Evolutionary conservation across 192 early-diverging fungal species (phyloP).

Genomic region (Backusella sp.): DNA sequence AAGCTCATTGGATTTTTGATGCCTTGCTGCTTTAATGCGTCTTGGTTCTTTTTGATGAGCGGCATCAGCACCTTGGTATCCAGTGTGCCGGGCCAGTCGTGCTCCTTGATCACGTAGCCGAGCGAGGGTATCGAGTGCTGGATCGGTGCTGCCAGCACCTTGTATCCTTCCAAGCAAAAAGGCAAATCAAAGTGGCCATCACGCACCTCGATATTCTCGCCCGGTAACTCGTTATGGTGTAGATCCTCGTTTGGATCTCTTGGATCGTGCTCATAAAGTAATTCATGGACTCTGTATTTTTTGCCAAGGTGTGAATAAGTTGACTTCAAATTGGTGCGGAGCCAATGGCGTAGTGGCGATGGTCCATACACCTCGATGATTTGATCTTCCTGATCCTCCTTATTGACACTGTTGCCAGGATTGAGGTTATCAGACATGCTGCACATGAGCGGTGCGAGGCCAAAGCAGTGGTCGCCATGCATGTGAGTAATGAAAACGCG

Average conservation of each 20-base stretch:
- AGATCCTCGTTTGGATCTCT: conserved; percentile 13
- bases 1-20: conserved; percentile 48
- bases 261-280: conserved; percentile 30
- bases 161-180: background rate
- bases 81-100: conserved; percentile 38
- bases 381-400: background rate
- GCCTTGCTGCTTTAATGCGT: conserved; percentile 31
- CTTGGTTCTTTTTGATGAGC: conserved; percentile 34
- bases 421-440: conserved; percentile 33
- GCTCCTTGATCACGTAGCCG: conserved; percentile 49
- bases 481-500: conserved; percentile 51
- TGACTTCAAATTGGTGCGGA: conserved; percentile 36
- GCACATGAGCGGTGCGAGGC: conserved; percentile 48
- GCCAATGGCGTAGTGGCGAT: conserved; percentile 35
- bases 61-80: conserved; percentile 39
- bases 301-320: conserved; percentile 40
- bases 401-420: background rate
- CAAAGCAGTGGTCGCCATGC: conserved; percentile 57
- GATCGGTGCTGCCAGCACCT: conserved; percentile 44
- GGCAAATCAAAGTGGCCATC: background rate
- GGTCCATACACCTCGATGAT: conserved; percentile 55
- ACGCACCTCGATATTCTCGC: conserved; percentile 13
- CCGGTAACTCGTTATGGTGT: conserved; percentile 21
- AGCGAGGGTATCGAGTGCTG: conserved; percentile 51
- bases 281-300: conserved; percentile 44